Percentiles rank a stretch among this genome's conserved stretches.
Evolutionary conservation across 768 basidiomycete species (phyloP).

Genomic region (Amanita jacksonii): DNA sequence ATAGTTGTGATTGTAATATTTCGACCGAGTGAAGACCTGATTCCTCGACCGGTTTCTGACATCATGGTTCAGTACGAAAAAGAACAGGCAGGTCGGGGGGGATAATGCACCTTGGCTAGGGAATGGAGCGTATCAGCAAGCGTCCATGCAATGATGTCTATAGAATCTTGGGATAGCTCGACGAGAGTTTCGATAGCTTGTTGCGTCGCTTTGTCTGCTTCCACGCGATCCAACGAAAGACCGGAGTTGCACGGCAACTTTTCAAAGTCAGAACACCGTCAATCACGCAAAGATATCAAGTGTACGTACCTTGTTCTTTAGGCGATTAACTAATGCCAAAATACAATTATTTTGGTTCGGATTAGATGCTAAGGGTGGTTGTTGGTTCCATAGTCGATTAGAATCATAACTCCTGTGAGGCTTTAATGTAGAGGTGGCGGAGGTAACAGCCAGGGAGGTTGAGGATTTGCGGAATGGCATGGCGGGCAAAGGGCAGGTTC

Average conservation of each 20-base stretch:
- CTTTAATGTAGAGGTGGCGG: not conserved
- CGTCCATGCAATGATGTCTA: conserved; percentile 74
- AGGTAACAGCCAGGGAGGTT: conserved; percentile 4
- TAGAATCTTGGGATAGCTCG: conserved; percentile 66
- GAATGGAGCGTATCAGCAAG: conserved; percentile 72
- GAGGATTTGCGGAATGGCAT: conserved; percentile 9
- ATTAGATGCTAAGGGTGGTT: conserved; percentile 14
- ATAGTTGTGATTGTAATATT: conserved; percentile 79
- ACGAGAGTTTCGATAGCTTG: conserved; percentile 72
- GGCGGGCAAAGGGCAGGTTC: not conserved
- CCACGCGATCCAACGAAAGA: conserved; percentile 57
- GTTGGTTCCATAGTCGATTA: conserved; percentile 5
- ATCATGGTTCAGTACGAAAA: too few relatives aligned
- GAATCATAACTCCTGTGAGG: conserved; percentile 8
- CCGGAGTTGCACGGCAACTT: conserved; percentile 87
- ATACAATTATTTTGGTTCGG: conserved; percentile 79
- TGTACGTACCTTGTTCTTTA: conserved; percentile 64
- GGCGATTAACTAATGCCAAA: conserved; percentile 65
- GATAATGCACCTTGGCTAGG: conserved; percentile 61
- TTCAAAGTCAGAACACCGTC: conserved; percentile 7
- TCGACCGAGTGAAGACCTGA: conserved; percentile 51
- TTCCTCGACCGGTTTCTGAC: conserved; percentile 43
- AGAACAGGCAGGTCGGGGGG: too few relatives aligned
- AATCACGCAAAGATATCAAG: not conserved
- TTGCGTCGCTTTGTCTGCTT: conserved; percentile 65